These are phyloP conservation scores for Antitrichia curtipendula DNA, from an alignment of 225 moss, liverwort and hornwort species.

Conservation along the genomic window DNA sequence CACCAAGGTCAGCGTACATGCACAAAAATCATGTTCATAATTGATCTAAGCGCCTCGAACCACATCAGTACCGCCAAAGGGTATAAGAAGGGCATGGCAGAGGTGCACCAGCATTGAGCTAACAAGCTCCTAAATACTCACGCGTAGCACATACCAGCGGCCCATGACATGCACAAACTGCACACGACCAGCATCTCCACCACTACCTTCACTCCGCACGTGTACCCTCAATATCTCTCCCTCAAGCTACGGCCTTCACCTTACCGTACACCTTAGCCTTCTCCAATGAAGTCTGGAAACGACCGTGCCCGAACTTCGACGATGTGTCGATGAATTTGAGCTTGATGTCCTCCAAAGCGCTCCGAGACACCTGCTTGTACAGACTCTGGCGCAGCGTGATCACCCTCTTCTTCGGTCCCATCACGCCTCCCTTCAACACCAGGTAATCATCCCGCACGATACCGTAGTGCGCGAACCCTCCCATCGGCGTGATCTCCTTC, in stretches of 20 bases:
- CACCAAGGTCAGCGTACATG: neutral
- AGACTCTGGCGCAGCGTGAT: conserved; percentile 21
- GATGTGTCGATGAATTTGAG: conserved; percentile 19
- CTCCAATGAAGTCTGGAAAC: conserved; percentile 17
- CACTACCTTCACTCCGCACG: neutral
- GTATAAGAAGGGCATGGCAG: neutral
- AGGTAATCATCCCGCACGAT: conserved; percentile 67
- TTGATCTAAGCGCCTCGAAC: neutral
- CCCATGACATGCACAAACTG: neutral
- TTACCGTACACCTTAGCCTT: conserved; percentile 21
- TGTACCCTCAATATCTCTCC: conserved; percentile 9
- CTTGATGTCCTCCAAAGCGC: conserved; percentile 31
- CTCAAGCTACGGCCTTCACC: neutral
- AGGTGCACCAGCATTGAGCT: neutral
- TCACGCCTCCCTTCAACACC: conserved; percentile 66
- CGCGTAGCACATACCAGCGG: neutral
- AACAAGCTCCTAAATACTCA: neutral
- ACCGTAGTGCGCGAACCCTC: conserved; percentile 70
- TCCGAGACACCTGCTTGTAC: conserved; percentile 32
- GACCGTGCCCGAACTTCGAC: conserved; percentile 57
- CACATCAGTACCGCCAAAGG: neutral
- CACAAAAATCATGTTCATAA: neutral
- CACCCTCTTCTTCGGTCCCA: conserved; percentile 78
- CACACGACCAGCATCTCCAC: neutral
- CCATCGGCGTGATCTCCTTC: conserved; percentile 79